Conservation (phyloP, 225 moss, liverwort and hornwort species). For the Lunularia cruciata region DNA sequence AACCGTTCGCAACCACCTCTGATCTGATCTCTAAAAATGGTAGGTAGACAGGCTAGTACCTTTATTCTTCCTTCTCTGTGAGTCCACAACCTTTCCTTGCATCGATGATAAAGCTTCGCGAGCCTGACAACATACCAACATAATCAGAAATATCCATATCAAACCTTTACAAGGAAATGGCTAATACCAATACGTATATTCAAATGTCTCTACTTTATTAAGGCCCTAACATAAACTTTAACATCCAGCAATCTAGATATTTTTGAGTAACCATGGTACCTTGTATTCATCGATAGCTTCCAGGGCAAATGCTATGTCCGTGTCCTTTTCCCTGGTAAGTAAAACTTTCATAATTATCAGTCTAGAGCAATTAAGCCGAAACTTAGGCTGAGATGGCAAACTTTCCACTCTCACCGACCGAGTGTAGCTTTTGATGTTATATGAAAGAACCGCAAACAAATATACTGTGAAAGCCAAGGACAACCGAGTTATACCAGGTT, state of each 20-base stretch:
- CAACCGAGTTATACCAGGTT: constrained; percentile 95
- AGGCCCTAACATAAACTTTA: not conserved
- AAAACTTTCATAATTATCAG: no score
- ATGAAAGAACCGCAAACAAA: not conserved
- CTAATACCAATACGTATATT: no score
- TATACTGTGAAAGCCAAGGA: not conserved
- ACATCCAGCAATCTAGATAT: not conserved
- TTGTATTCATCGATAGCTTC: constrained; percentile 94
- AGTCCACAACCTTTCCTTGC: constrained; percentile 82
- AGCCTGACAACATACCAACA: constrained; percentile 41
- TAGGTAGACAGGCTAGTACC: no score
- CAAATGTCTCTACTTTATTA: no score
- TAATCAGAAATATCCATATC: no score
- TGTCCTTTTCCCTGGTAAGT: constrained; percentile 96
- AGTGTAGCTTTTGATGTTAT: not conserved
- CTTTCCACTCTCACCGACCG: not conserved
- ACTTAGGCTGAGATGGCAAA: no score
- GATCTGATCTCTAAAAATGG: no score
- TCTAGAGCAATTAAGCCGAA: no score
- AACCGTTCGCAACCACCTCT: no score
- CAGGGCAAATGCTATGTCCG: constrained; percentile 80
- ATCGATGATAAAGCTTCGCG: constrained; percentile 78
- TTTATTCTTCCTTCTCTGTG: constrained; percentile 91
- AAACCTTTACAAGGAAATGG: no score
- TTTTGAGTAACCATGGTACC: constrained; percentile 54